Evolutionary conservation across 2,329 filamentous ascomycete species (phyloP), one percentile per base, ranked within the genome.

Genomic region (Coleophoma eucalyptorum): DNA sequence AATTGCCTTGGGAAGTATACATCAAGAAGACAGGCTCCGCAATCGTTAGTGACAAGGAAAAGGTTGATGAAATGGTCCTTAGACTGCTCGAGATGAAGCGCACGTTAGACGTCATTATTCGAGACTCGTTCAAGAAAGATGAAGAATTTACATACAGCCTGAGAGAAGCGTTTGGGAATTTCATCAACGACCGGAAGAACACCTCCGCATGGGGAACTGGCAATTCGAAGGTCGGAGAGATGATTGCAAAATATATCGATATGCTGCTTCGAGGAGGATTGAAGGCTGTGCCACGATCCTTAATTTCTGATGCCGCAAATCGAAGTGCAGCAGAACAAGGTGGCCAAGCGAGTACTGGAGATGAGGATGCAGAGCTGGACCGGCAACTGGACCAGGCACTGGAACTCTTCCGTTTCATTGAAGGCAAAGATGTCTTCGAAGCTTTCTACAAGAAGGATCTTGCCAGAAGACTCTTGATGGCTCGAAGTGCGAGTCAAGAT

Each of bases 381-480:
- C 83, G 87, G 35, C 94, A 97, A 66, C 78, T 99, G 11, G 92
- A 99, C 61, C 89, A 95, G 64, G 92, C 90, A 0, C 76, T 99
- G 3, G 93, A 97, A 67, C 76, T 99, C 4, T 99, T 99, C 78
- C 84, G 95, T 5, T 97, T 97, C 67, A 90, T 99, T 33, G 87
- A 97, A 65, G 94, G 94, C 58, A 99, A 99, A 68, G 93, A 95
- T 50, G 89, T 97, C 0, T 99, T 99, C 56, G 94, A 99, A 67
- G 93, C 94, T 1, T 99, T 99, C 67, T 99, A 99, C 79, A 99
- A 99, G 75, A 96, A 94, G 63, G 94, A 97, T 64, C 79, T 99
- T 46, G 93, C 95, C 1, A 82, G 92, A 15, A 82, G 94, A 43
- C 73, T 99, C 40, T 78, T 99, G 50, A 92, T 97, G 90, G 87